These are phyloP conservation scores for Fusarium sp. DNA, from an alignment of 2,329 filamentous ascomycete species.

Conservation along the genomic window DNA sequence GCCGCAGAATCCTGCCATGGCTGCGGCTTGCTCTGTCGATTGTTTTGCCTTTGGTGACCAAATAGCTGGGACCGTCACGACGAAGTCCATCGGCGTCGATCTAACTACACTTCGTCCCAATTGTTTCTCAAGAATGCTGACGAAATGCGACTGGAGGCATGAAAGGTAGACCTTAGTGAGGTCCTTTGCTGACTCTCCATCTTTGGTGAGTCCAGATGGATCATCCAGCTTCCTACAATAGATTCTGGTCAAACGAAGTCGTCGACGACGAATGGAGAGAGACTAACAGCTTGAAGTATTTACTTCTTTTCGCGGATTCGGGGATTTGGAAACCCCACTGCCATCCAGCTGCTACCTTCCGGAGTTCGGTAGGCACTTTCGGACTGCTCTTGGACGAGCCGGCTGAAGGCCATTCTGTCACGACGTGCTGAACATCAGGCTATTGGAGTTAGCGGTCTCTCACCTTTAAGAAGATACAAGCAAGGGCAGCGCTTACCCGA, in stretches of 20 bases:
- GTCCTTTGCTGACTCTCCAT: conserved; percentile 51
- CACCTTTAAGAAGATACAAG: background rate
- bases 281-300: conserved; percentile 62
- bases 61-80: conserved; percentile 68
- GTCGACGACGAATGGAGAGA: background rate
- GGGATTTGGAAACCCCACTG: conserved; percentile 65
- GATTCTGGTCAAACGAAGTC: conserved; percentile 23
- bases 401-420: conserved; percentile 58
- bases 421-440: conserved; percentile 55
- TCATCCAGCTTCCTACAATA: conserved; percentile 51
- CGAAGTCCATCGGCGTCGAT: conserved; percentile 61
- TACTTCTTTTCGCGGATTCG: conserved; percentile 52
- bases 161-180: conserved; percentile 58
- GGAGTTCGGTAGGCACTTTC: conserved; percentile 63
- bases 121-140: conserved; percentile 55
- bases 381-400: conserved; percentile 49
- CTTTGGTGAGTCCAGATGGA: conserved; percentile 43
- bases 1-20: conserved; percentile 54
- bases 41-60: conserved; percentile 67
- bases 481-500: conserved; percentile 45
- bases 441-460: conserved; percentile 43
- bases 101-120: conserved; percentile 56
- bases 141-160: conserved; percentile 61
- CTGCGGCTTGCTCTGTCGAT: conserved; percentile 56
- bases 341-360: conserved; percentile 54